phyloP scores from a whole-genome alignment of 1,139 yeast species.

The Saccharomyces hybrid region DNA sequence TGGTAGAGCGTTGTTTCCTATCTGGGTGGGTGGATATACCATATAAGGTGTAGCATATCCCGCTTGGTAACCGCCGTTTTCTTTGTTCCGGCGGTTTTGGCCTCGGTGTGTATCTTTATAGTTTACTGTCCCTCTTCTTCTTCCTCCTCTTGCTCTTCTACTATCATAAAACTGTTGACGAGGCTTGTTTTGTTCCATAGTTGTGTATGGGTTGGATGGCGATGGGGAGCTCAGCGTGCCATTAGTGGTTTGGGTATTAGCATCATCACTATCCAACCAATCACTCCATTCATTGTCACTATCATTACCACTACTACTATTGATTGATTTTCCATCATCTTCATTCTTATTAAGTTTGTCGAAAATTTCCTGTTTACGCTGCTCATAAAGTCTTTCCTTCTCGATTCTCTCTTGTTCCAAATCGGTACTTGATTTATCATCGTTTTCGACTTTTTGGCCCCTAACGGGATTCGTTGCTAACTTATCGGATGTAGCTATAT shows the following conservation, averaged over 20 bases:
- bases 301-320: not conserved
- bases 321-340: slow-evolving; percentile 1
- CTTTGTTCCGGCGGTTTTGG: slow-evolving; percentile 4
- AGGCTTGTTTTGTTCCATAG: not conserved
- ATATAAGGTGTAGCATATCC: slow-evolving; percentile 12
- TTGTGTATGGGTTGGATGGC: slow-evolving; percentile 2
- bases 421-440: not conserved
- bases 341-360: slow-evolving; percentile 9
- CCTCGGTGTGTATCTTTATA: slow-evolving; percentile 1
- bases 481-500: not conserved
- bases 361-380: slow-evolving; percentile 19
- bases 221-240: slow-evolving; percentile 7
- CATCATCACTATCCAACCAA: not conserved
- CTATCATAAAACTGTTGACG: slow-evolving; percentile 1
- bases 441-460: not conserved
- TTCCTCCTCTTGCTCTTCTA: slow-evolving; percentile 2
- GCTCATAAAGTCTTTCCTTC: slow-evolving; percentile 19
- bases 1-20: not conserved
- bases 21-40: slow-evolving; percentile 13
- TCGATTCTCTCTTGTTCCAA: slow-evolving; percentile 17
- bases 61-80: slow-evolving; percentile 1
- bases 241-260: not conserved
- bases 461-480: not conserved
- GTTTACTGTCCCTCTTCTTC: slow-evolving; percentile 1
- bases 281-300: not conserved